Evolutionary conservation across 495 filamentous ascomycete species (phyloP).

Genomic region (Aspergillus panamensis): DNA sequence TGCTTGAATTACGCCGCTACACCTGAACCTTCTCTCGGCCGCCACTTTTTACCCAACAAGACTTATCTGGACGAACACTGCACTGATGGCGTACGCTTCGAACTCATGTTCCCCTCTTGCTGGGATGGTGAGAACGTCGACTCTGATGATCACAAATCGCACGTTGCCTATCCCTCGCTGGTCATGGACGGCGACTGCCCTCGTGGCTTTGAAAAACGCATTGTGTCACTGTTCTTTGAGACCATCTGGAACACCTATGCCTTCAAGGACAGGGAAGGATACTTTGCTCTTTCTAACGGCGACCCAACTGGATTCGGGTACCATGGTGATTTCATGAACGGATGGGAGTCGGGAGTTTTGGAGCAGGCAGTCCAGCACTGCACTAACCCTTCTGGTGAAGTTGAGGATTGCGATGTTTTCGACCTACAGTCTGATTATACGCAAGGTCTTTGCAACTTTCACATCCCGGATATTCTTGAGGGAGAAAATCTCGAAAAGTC

Average conservation of each 20-base stretch:
- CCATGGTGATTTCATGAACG: conserved; percentile 82
- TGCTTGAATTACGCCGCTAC: conserved; percentile 68
- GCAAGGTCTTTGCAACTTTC: conserved; percentile 40
- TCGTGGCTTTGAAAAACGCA: conserved; percentile 59
- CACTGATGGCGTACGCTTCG: conserved; percentile 69
- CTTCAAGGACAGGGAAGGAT: conserved; percentile 62
- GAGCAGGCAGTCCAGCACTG: conserved; percentile 44
- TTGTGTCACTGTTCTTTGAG: conserved; percentile 79
- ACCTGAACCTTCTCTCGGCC: conserved; percentile 68
- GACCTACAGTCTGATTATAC: conserved; percentile 45
- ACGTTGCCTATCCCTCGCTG: conserved; percentile 72
- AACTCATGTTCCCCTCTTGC: conserved; percentile 89
- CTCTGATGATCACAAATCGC: conserved; percentile 59
- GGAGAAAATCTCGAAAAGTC: conserved; percentile 36
- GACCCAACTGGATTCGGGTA: conserved; percentile 79
- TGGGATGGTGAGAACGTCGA: conserved; percentile 74
- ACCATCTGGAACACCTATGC: conserved; percentile 77
- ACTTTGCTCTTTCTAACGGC: conserved; percentile 79
- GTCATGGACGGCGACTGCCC: conserved; percentile 80
- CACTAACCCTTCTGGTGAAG: conserved; percentile 50
- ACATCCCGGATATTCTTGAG: conserved; percentile 42
- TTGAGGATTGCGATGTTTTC: conserved; percentile 59
- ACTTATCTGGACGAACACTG: conserved; percentile 72
- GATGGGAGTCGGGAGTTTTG: conserved; percentile 61
- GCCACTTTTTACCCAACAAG: conserved; percentile 80